A percentile compares a stretch with the other conserved stretches of the same genome.
Conservation (phyloP, 2,329 filamentous ascomycete species). For the Diaporthe caulivora region DNA sequence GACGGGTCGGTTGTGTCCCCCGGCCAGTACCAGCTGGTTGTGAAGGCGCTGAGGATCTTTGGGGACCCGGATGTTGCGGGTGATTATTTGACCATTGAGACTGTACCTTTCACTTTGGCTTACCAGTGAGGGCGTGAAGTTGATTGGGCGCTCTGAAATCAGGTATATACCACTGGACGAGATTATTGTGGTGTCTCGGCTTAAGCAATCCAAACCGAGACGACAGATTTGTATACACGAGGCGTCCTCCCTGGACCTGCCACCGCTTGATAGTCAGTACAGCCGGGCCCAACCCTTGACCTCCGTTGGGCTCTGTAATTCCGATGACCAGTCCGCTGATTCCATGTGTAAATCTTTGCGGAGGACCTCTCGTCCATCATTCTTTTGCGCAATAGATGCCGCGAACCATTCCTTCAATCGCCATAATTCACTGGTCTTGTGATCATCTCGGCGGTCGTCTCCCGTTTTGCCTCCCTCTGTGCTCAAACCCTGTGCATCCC, state of each 20-base stretch:
- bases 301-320: neutral
- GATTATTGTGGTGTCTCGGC: neutral
- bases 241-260: too few species aligned
- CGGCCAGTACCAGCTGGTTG: slow-evolving; percentile 45
- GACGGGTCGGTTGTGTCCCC: slow-evolving; percentile 43
- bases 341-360: neutral
- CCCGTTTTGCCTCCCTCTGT: too few species aligned
- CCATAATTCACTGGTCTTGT: too few species aligned
- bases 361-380: neutral
- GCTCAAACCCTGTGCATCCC: too few species aligned
- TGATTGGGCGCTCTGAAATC: neutral
- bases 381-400: neutral
- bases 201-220: neutral
- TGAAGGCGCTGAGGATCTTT: slow-evolving; percentile 44
- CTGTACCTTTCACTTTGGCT: slow-evolving; percentile 30
- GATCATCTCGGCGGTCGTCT: too few species aligned
- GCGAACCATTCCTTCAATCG: neutral
- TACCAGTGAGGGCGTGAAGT: neutral
- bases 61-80: slow-evolving; percentile 43
- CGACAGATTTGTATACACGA: too few species aligned
- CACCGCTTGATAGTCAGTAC: too few species aligned
- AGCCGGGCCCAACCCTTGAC: neutral
- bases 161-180: neutral
- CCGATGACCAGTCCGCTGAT: neutral
- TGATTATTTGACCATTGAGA: slow-evolving; percentile 43